Percentiles rank a stretch among this genome's conserved stretches.
Conservation (phyloP, 129 eudicot species). For the Escallonia rubra region DNA sequence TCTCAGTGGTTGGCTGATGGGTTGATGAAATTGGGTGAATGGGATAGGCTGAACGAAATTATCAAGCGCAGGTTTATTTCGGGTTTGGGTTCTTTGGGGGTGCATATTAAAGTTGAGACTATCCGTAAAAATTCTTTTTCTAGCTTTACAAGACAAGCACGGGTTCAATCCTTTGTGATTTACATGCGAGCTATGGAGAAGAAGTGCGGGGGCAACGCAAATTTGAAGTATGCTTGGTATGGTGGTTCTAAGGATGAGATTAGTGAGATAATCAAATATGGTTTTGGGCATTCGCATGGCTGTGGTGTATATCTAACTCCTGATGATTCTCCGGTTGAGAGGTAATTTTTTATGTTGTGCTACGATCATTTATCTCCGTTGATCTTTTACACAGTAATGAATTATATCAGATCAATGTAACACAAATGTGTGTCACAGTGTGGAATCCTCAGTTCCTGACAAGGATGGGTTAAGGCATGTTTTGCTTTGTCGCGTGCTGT, state of each 20-base stretch:
- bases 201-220: constrained; percentile 42
- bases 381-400: neutral
- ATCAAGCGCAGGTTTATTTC: constrained; percentile 34
- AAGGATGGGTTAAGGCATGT: constrained; percentile 56
- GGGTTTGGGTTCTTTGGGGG: constrained; percentile 27
- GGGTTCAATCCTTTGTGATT: constrained; percentile 29
- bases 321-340: constrained; percentile 42
- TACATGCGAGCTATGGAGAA: constrained; percentile 33
- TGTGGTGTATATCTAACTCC: constrained; percentile 56
- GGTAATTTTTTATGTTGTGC: constrained; percentile 23
- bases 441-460: constrained; percentile 37
- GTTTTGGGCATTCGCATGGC: constrained; percentile 41
- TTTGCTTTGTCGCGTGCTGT: constrained; percentile 65
- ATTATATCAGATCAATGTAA: neutral
- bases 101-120: constrained; percentile 23
- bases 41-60: constrained; percentile 21
- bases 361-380: neutral
- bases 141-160: constrained; percentile 28
- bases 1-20: constrained; percentile 1
- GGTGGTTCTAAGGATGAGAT: constrained; percentile 58
- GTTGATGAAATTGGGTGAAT: constrained; percentile 26
- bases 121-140: constrained; percentile 33
- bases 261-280: constrained; percentile 34
- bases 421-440: neutral
- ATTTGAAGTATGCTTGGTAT: constrained; percentile 70